Base-by-base conservation (phyloP, 805 yeast genomes). In the Candida takata region DNA sequence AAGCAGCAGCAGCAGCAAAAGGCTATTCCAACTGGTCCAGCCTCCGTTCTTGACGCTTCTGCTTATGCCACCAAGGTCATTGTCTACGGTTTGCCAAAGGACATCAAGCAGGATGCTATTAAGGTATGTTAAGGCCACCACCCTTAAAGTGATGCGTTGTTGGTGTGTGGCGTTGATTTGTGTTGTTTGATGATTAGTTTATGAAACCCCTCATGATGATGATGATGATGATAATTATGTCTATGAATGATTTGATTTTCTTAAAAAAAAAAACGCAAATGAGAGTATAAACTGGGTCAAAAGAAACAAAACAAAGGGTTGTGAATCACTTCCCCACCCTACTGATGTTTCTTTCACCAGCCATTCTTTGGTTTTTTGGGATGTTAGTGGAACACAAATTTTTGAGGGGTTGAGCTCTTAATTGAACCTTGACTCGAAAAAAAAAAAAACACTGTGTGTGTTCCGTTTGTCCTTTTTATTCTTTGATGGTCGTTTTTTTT, bases 1-100 rank as follows among this genome's bases (percentile, higher is more conserved):
- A 28, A 27, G 27, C 31, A 37, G 29, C 29, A 27, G 18, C 34
- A 41, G 27, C 23, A 35, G 69, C 36, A 55, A 35, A 36, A 49
- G 37, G 43, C 54, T 27, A 51, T 53, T n/a, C 20, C 43, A 31
- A 27, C 23, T n/a, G 31, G 23, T 17, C 52, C 33, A n/a, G 12
- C 26, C 8, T n/a, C 23, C 17, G 7, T 19, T 6, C 24, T 13
- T 8, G 24, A 20, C 10, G 32, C 32, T 16, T 60, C 63, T 19
- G 60, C 74, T 29, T 70, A 71, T 44, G 84, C 94, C 40, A 78
- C 82, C 44, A 88, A 84, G 60, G 94, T 86, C 39, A 78, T 84
- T 54, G 92, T 87, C 39, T 78, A 84, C 55, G 84, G 84, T 54
- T 70, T 84, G 60, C 92, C 96, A 62, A 76, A 72, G 59, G 95